phyloP scores from a whole-genome alignment of 352 stramenopile species.

The Pythium monospermum region DNA sequence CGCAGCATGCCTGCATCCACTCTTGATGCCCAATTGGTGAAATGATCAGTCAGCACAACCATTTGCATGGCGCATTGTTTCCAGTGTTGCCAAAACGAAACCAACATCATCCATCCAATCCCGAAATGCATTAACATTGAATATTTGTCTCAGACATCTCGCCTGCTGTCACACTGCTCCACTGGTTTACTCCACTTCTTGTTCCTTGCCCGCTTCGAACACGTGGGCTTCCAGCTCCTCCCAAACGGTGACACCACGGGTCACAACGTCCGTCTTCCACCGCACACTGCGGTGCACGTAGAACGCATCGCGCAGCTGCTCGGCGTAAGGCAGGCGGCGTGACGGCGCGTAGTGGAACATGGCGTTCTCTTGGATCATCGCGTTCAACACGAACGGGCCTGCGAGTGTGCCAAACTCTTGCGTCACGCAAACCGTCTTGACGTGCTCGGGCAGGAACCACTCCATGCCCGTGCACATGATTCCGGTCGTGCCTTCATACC shows the following conservation, averaged over 20 bases:
- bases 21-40: no score
- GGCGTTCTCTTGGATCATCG: slow-evolving; percentile 56
- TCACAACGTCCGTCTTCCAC: slow-evolving; percentile 57
- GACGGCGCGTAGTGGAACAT: slow-evolving; percentile 40
- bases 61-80: no score
- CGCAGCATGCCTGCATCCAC: no score
- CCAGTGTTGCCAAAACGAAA: no score
- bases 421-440: slow-evolving; percentile 31
- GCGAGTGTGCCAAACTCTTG: slow-evolving; percentile 75
- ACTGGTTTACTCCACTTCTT: no score
- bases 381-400: slow-evolving; percentile 51
- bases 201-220: neutral
- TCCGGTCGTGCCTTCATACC: slow-evolving; percentile 51
- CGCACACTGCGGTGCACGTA: slow-evolving; percentile 63
- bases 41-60: no score
- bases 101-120: no score
- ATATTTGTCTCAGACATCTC: no score
- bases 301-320: slow-evolving; percentile 70
- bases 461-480: slow-evolving; percentile 36
- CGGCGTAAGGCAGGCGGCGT: slow-evolving; percentile 44
- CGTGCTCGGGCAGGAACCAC: slow-evolving; percentile 22
- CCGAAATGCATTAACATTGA: no score
- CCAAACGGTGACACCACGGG: slow-evolving; percentile 45
- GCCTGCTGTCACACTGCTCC: no score
- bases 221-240: slow-evolving; percentile 29